phyloP scores from a whole-genome alignment of 1,284 basidiomycete genomes.

The Amylostereum chailletii region DNA sequence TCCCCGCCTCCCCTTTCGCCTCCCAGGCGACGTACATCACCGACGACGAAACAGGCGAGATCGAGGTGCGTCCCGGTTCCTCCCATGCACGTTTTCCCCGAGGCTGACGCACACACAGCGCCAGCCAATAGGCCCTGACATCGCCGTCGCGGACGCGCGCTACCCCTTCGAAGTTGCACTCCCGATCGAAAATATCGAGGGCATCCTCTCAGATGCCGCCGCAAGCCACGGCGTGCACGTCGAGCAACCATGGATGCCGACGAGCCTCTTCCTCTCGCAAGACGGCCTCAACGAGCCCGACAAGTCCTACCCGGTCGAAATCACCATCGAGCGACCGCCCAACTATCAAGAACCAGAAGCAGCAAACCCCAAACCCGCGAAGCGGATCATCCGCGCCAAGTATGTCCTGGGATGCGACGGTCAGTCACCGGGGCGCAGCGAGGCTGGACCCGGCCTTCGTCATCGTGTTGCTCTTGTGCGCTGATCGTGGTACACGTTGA shows the following conservation, averaged over 20 bases:
- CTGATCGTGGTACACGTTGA: neutral
- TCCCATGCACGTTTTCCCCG: neutral
- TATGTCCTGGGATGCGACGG: conserved; percentile 13
- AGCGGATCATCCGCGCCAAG: conserved; percentile 7
- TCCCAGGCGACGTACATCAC: neutral
- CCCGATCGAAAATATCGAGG: conserved; percentile 9
- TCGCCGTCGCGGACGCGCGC: neutral
- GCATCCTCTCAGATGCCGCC: conserved; percentile 1
- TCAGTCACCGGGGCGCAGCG: neutral
- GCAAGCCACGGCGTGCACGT: conserved; percentile 1
- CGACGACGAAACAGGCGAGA: conserved; percentile 1
- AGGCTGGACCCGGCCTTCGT: neutral
- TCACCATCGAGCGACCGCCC: neutral
- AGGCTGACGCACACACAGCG: neutral
- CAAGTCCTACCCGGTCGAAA: conserved; percentile 1
- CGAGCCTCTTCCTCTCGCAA: neutral
- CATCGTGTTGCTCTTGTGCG: neutral
- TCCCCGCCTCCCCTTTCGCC: neutral
- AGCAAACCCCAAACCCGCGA: neutral
- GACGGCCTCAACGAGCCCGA: neutral
- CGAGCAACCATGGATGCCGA: conserved; percentile 7
- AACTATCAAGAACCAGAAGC: neutral
- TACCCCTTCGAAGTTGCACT: conserved; percentile 4
- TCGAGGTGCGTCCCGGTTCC: conserved; percentile 1
- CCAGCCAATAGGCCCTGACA: neutral